Base-by-base conservation (phyloP, 208 protist genomes). In the Leishmania mexicana region DNA sequence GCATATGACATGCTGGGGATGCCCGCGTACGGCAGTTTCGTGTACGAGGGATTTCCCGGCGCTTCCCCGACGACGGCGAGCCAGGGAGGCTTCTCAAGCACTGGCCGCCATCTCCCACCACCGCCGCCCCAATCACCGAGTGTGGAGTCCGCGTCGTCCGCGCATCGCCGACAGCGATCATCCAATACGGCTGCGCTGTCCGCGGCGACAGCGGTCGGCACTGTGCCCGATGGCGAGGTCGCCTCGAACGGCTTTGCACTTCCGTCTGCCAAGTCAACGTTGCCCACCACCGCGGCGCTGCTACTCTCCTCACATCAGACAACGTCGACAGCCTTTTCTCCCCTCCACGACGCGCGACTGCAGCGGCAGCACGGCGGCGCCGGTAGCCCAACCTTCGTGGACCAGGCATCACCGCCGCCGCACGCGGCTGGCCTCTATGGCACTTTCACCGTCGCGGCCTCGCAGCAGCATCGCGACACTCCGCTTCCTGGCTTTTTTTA, bases 1-100 rank as follows among this genome's bases (percentile, higher is more conserved):
- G 83, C 88, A 0, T 90, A 87, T 60, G 84, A 90, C 49, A 89
- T 95, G 86, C 76, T 95, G 17, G 89, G 90, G 31, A 90, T 57
- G 78, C 83, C 85, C 8, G 76, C 81, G 2, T 89, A 88, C 70
- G 31, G 51, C 51, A 51, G 62, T 42, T 87, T 88, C 42, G 53
- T 85, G 24, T 86, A 65, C 75, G 83, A 86, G 75, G 64, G 54
- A 38, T 57, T 42, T n/a, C 62, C 75, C 51, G 62, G 15, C n/a
- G 68, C 51, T 54, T 65, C 72, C 62, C 54, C 62, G 51, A 62
- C 79, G 65, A 71, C 57, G 42, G 80, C 60, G 19, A 78, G 72
- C 58, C 74, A 57, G 3, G 78, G 35, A 8, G 79, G 51, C 53
- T 64, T 68, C 40, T 82, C 67, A 1, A 49, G 74, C 38, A 76